phyloP scores from a whole-genome alignment of 345 rosid species.

The Odontarrhena argentea region DNA sequence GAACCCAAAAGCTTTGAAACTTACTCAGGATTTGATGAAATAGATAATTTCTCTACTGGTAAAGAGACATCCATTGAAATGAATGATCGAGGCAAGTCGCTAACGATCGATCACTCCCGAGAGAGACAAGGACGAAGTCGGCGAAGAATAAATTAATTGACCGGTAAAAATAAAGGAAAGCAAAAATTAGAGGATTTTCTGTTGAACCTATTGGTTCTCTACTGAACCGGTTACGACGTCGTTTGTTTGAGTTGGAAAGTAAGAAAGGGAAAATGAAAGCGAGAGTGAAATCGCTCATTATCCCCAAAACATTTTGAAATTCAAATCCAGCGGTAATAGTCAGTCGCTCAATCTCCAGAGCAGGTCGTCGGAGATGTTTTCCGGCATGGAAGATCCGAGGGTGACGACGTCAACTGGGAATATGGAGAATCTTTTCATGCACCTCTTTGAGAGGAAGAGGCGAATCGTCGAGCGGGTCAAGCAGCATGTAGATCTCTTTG shows the following conservation, averaged over 20 bases:
- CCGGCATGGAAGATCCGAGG: slow-evolving; percentile 36
- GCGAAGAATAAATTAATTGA: neutral
- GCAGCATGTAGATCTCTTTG: slow-evolving; percentile 65
- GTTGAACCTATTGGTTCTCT: no score
- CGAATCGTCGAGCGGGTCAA: slow-evolving; percentile 57
- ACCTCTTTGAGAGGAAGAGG: slow-evolving; percentile 74
- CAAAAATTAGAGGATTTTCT: no score
- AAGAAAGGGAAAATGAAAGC: slow-evolving; percentile 8
- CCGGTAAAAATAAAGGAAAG: no score
- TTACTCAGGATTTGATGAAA: slow-evolving; percentile 43
- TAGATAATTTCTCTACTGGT: slow-evolving; percentile 62
- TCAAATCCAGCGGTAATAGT: slow-evolving; percentile 38
- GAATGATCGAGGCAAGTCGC: slow-evolving; percentile 14
- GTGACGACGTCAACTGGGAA: slow-evolving; percentile 37
- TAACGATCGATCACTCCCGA: slow-evolving; percentile 29
- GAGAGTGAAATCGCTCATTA: slow-evolving; percentile 15
- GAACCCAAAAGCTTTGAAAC: neutral
- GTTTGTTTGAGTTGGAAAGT: neutral
- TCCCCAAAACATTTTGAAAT: slow-evolving; percentile 41
- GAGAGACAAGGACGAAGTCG: slow-evolving; percentile 9
- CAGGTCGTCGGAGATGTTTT: slow-evolving; percentile 33
- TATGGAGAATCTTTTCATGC: slow-evolving; percentile 60
- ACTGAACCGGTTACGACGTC: neutral
- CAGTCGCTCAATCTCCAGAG: slow-evolving; percentile 30
- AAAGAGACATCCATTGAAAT: slow-evolving; percentile 59